Evolutionary conservation across 306 rosid genomes (phyloP).

Genomic region (Pterocarpus macrocarpus): DNA sequence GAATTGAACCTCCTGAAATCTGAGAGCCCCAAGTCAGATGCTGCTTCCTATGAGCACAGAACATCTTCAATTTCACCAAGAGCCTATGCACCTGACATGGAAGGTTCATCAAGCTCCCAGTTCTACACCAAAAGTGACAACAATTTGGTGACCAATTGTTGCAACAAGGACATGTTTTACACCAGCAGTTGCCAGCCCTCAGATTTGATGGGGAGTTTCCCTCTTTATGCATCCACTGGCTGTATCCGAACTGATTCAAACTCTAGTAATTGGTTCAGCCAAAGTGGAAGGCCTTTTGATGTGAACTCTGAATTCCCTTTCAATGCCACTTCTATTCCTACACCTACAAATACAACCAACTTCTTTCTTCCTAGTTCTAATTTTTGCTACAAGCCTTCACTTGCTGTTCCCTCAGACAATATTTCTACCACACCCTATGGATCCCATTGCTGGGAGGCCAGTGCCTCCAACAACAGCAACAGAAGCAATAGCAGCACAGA

Average conservation of each 20-base stretch:
- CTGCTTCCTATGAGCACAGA: slow-evolving; percentile 54
- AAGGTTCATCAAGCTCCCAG: no score
- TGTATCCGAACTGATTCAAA: slow-evolving; percentile 43
- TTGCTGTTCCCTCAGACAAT: slow-evolving; percentile 47
- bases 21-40: slow-evolving; percentile 59
- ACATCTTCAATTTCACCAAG: slow-evolving; percentile 38
- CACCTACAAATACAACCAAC: slow-evolving; percentile 41
- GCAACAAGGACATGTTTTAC: no score
- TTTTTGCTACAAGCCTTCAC: slow-evolving; percentile 52
- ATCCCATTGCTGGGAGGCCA: neutral
- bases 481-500: no score
- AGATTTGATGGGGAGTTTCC: slow-evolving; percentile 54
- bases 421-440: slow-evolving; percentile 41
- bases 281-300: slow-evolving; percentile 52
- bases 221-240: neutral
- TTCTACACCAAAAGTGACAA: no score
- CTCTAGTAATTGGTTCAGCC: slow-evolving; percentile 55
- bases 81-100: no score
- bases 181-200: slow-evolving; percentile 14
- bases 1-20: slow-evolving; percentile 61
- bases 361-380: slow-evolving; percentile 48
- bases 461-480: no score
- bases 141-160: no score
- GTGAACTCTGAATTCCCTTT: slow-evolving; percentile 57
- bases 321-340: slow-evolving; percentile 44